A percentile compares a stretch with the other conserved stretches of the same genome.
Evolutionary conservation across 768 basidiomycete species (phyloP).

Genomic region (Pleurotus pulmonarius): DNA sequence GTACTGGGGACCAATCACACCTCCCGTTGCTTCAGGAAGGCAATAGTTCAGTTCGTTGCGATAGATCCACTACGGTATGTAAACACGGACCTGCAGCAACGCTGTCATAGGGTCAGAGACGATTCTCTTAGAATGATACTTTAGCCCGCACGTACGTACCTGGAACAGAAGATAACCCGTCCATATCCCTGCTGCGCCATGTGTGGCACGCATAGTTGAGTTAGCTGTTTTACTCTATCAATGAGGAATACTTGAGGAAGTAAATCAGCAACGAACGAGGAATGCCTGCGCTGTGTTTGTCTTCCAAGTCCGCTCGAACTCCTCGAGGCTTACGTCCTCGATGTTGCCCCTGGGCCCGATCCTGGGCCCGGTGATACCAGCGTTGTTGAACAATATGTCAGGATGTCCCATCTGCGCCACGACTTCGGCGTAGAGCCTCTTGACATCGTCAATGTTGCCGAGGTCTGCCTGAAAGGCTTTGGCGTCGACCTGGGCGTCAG

Average conservation of each 20-base stretch:
- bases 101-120: conserved; percentile 19
- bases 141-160: conserved; percentile 22
- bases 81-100: conserved; percentile 38
- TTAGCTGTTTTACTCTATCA: conserved; percentile 28
- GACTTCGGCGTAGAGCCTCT: conserved; percentile 38
- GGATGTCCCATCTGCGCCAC: conserved; percentile 41
- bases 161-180: conserved; percentile 49
- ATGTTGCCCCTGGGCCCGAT: conserved; percentile 46
- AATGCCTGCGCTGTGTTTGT: conserved; percentile 43
- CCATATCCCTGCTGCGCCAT: conserved; percentile 49
- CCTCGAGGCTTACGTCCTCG: conserved; percentile 36
- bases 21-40: conserved; percentile 34
- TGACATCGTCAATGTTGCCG: conserved; percentile 39
- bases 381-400: conserved; percentile 50
- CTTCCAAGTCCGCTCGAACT: conserved; percentile 45
- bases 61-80: background rate
- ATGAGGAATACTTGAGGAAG: background rate
- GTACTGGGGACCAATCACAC: conserved; percentile 54
- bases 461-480: conserved; percentile 46
- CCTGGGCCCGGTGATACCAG: conserved; percentile 35
- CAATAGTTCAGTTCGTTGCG: background rate
- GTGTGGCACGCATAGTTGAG: conserved; percentile 45
- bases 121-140: background rate
- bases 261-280: conserved; percentile 28
- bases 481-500: conserved; percentile 28